These are phyloP conservation scores for Lolium rigidum DNA, from an alignment of 176 grass and related monocot genomes.

Conservation along the genomic window DNA sequence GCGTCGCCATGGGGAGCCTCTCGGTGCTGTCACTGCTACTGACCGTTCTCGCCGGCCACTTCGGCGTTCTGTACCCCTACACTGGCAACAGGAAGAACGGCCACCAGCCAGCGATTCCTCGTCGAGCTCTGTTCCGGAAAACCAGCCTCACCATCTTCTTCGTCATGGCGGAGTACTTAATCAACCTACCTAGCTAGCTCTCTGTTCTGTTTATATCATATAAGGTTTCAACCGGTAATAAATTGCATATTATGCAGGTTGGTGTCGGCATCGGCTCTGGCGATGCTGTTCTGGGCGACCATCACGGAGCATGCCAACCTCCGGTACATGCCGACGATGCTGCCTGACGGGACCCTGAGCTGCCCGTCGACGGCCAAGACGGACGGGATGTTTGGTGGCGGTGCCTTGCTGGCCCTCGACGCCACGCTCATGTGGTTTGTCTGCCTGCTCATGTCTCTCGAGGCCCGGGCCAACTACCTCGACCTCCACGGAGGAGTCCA, in stretches of 20 bases:
- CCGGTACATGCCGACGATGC: constrained; percentile 17
- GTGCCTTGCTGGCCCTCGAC: constrained; percentile 59
- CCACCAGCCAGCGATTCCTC: constrained; percentile 40
- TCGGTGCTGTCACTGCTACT: constrained; percentile 53
- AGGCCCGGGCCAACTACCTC: constrained; percentile 56
- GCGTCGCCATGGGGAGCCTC: constrained; percentile 48
- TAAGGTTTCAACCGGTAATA: neutral
- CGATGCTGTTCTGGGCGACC: constrained; percentile 49
- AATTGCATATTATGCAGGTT: constrained; percentile 26
- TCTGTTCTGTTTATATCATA: neutral
- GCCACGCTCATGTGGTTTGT: constrained; percentile 72
- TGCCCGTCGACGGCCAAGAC: constrained; percentile 55
- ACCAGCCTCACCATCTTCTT: constrained; percentile 46
- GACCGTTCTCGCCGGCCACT: constrained; percentile 44
- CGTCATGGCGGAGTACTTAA: constrained; percentile 49
- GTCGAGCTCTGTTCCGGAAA: constrained; percentile 42
- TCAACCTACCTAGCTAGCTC: neutral
- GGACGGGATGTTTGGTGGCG: constrained; percentile 57
- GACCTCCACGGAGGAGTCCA: constrained; percentile 33
- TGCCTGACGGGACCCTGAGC: constrained; percentile 15
- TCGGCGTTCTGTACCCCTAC: constrained; percentile 61
- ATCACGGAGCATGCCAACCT: constrained; percentile 47
- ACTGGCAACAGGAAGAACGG: neutral
- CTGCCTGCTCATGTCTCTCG: constrained; percentile 57
- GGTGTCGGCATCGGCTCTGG: constrained; percentile 45